Evolutionary conservation across 495 filamentous ascomycete species (phyloP).

Genomic region (Penicillium paradoxum): DNA sequence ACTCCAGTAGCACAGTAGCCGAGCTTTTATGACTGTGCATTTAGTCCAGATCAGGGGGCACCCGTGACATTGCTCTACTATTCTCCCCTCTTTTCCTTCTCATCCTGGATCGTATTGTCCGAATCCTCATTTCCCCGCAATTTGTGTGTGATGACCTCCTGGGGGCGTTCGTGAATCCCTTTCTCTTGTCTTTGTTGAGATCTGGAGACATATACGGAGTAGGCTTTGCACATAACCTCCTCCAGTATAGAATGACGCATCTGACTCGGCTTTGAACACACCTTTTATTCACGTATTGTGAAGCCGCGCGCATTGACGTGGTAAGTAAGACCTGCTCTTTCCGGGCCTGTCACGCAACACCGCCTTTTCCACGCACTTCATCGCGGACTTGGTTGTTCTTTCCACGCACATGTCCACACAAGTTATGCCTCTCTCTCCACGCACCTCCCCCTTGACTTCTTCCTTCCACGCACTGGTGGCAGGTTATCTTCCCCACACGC

Average conservation of each 20-base stretch:
- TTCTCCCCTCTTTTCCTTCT: neutral
- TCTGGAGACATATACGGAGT: neutral
- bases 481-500: too few species aligned
- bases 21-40: neutral
- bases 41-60: neutral
- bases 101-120: neutral
- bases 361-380: neutral
- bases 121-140: neutral
- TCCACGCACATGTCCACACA: neutral
- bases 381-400: neutral
- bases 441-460: neutral
- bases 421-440: neutral
- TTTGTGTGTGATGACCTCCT: neutral
- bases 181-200: neutral
- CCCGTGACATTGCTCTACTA: slow-evolving; percentile 5
- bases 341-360: neutral
- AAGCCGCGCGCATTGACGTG: neutral
- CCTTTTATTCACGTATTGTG: neutral
- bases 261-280: neutral
- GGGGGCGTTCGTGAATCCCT: neutral
- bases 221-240: neutral
- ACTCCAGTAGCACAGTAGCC: slow-evolving; percentile 4
- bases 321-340: neutral
- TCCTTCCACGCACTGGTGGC: too few species aligned
- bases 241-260: neutral